Percentiles rank a stretch among this genome's conserved stretches.
phyloP scores from a whole-genome alignment of 345 rosid genomes.

The Syzygium aqueum region DNA sequence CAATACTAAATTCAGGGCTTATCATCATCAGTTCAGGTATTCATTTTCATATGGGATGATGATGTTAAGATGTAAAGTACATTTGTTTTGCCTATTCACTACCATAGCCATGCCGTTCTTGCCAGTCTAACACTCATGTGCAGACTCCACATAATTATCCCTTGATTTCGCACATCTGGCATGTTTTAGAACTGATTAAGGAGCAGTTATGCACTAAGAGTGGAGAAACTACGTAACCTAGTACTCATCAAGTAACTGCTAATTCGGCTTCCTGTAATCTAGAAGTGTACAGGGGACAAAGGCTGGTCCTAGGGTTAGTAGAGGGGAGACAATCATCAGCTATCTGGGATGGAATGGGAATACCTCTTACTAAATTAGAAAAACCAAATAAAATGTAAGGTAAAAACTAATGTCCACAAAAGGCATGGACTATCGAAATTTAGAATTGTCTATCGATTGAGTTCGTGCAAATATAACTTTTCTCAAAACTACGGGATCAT shows the following conservation, averaged over 20 bases:
- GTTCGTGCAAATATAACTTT: not conserved
- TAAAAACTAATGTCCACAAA: not conserved
- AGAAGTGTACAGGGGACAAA: not conserved
- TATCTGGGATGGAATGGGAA: not conserved
- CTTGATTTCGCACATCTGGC: not conserved
- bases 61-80: not conserved
- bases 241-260: not conserved
- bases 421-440: not conserved
- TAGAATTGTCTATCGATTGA: not conserved
- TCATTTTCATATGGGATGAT: not conserved
- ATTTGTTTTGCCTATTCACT: not conserved
- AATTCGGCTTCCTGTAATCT: not conserved
- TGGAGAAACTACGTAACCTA: not conserved
- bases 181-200: not conserved
- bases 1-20: not conserved
- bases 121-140: not conserved
- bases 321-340: not conserved
- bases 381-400: not conserved
- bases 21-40: not conserved
- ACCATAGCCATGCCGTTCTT: not conserved
- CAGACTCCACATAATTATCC: not conserved
- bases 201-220: not conserved
- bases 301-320: not conserved
- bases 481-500: not conserved
- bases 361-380: not conserved